A percentile compares a stretch with the other conserved stretches of the same genome.
These are phyloP conservation scores for Barnettozyma botsteinii DNA, from an alignment of 805 yeast species.

Conservation along the genomic window DNA sequence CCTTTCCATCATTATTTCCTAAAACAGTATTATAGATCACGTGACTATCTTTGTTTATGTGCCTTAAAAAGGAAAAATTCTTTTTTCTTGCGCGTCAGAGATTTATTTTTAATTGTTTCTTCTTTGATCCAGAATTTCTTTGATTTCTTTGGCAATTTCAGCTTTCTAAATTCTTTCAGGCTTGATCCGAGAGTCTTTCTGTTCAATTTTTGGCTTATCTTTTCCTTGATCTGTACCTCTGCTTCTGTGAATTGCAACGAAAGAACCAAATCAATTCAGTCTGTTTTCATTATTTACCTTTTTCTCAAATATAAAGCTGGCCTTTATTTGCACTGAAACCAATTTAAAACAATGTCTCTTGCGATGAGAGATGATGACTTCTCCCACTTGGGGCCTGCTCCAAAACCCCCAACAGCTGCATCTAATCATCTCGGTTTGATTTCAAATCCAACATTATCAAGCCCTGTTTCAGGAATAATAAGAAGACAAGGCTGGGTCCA, in stretches of 20 bases:
- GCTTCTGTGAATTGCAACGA: too few relatives aligned
- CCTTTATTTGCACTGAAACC: background rate
- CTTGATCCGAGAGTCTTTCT: too few relatives aligned
- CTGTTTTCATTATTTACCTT: too few relatives aligned
- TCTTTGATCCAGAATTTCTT: too few relatives aligned
- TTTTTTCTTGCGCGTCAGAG: background rate
- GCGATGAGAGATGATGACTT: constrained; percentile 41
- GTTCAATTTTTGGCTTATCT: too few relatives aligned
- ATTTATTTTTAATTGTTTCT: background rate
- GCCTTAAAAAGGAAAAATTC: background rate
- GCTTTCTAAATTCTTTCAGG: too few relatives aligned
- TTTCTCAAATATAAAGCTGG: constrained; percentile 13
- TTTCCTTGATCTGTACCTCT: too few relatives aligned
- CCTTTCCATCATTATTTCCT: background rate
- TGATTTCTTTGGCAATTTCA: too few relatives aligned
- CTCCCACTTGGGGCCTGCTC: constrained; percentile 52
- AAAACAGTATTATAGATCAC: constrained; percentile 10
- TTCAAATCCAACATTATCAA: constrained; percentile 21
- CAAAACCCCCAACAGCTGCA: constrained; percentile 37
- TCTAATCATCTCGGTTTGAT: constrained; percentile 20
- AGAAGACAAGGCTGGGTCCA: constrained; percentile 78
- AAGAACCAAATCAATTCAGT: background rate
- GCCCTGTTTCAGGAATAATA: constrained; percentile 15
- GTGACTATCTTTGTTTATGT: background rate
- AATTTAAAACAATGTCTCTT: constrained; percentile 23